These are phyloP conservation scores for Diaporthe amygdali DNA, from an alignment of 2,329 filamentous ascomycete genomes.

Conservation along the genomic window DNA sequence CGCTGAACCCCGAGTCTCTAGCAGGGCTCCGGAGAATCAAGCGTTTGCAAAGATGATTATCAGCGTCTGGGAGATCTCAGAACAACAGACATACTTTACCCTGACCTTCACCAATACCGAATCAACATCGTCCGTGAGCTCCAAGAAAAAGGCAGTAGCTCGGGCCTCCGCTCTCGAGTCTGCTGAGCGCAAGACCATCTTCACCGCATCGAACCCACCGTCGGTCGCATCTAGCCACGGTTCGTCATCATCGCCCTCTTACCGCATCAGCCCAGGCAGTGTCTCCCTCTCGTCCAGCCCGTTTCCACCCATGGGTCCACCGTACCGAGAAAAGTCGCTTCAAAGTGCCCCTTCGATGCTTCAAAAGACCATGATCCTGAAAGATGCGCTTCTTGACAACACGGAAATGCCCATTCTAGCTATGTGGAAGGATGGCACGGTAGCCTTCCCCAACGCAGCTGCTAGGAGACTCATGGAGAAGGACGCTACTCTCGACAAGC, in stretches of 20 bases:
- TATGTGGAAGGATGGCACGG: constrained; percentile 81
- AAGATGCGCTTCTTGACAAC: constrained; percentile 78
- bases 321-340: constrained; percentile 54
- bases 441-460: constrained; percentile 75
- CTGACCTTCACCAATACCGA: constrained; percentile 74
- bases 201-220: constrained; percentile 48
- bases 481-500: constrained; percentile 44
- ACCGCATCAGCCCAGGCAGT: constrained; percentile 54
- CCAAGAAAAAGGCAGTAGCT: constrained; percentile 43
- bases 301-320: constrained; percentile 72
- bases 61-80: constrained; percentile 73
- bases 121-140: constrained; percentile 39
- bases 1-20: constrained; percentile 39
- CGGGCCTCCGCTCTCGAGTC: constrained; percentile 48
- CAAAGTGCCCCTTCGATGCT: constrained; percentile 68
- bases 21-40: constrained; percentile 44
- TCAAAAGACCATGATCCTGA: constrained; percentile 76
- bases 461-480: constrained; percentile 57
- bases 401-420: constrained; percentile 77
- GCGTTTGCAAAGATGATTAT: constrained; percentile 77
- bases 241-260: constrained; percentile 49
- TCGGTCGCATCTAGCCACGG: constrained; percentile 54
- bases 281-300: constrained; percentile 60
- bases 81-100: constrained; percentile 72
- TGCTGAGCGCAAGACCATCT: constrained; percentile 50